Percentiles rank a stretch among this genome's conserved stretches.
Evolutionary conservation across 2,329 filamentous ascomycete genomes (phyloP).

Genomic region (Mariannaea elegans): DNA sequence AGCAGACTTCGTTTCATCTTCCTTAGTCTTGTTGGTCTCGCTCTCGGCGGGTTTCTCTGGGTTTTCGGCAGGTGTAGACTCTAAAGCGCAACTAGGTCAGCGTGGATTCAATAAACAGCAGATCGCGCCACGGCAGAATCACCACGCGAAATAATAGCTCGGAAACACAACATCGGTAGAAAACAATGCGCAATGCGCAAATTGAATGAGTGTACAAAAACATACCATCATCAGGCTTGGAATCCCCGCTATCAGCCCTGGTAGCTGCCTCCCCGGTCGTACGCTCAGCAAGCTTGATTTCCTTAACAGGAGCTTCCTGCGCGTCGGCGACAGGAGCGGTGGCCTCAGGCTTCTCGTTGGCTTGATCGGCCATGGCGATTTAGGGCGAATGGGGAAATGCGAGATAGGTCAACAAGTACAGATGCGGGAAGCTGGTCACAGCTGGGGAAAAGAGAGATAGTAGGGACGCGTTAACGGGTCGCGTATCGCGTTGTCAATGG

Average conservation of each 20-base stretch:
- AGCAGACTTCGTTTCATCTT: constrained; percentile 37
- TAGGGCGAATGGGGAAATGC: constrained; percentile 31
- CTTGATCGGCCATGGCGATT: constrained; percentile 51
- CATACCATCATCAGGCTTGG: constrained; percentile 45
- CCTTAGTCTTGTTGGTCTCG: constrained; percentile 41
- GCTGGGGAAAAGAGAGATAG: constrained; percentile 29
- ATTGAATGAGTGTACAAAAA: constrained; percentile 14
- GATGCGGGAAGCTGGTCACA: constrained; percentile 27
- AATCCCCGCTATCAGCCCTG: constrained; percentile 39
- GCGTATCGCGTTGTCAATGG: constrained; percentile 42
- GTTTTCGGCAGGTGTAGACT: constrained; percentile 40
- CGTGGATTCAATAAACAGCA: constrained; percentile 29
- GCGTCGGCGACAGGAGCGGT: constrained; percentile 45
- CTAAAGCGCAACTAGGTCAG: constrained; percentile 41
- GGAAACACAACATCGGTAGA: background rate
- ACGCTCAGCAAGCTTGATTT: constrained; percentile 35
- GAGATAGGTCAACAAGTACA: constrained; percentile 29
- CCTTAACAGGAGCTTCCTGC: constrained; percentile 39
- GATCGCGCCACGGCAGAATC: constrained; percentile 31
- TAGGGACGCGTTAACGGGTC: constrained; percentile 42
- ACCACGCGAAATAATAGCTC: constrained; percentile 24
- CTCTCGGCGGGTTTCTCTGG: constrained; percentile 43
- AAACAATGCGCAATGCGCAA: constrained; percentile 16
- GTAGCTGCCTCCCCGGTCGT: constrained; percentile 34
- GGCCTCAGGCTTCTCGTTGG: constrained; percentile 48